These are phyloP conservation scores for Drechslera avenae DNA, from an alignment of 2,329 filamentous ascomycete genomes.

Conservation along the genomic window DNA sequence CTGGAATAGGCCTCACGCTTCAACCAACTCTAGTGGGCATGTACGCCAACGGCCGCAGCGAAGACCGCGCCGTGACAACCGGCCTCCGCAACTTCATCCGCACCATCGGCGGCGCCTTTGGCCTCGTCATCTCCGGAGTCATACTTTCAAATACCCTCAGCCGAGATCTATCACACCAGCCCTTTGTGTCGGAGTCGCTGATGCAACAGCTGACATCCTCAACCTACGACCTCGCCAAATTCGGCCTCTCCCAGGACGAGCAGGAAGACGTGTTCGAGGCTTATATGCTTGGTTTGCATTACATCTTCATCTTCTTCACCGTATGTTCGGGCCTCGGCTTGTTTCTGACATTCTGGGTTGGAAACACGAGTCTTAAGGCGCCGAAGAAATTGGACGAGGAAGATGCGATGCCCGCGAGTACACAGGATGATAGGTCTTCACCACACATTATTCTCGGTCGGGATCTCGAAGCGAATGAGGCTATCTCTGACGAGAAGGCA, in stretches of 20 bases:
- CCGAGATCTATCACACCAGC: constrained; percentile 7
- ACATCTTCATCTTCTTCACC: constrained; percentile 29
- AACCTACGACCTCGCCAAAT: constrained; percentile 22
- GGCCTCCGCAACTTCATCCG: constrained; percentile 67
- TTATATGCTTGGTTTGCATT: constrained; percentile 26
- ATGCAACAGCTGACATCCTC: constrained; percentile 27
- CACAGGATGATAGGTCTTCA: background rate
- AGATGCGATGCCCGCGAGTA: background rate
- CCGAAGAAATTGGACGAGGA: constrained; percentile 25
- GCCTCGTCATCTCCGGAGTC: constrained; percentile 56
- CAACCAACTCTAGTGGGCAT: constrained; percentile 62
- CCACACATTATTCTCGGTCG: background rate
- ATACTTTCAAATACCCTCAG: constrained; percentile 27
- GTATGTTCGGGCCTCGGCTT: constrained; percentile 23
- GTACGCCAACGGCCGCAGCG: constrained; percentile 57
- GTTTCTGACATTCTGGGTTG: constrained; percentile 26
- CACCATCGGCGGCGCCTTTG: constrained; percentile 63
- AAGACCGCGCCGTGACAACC: constrained; percentile 65
- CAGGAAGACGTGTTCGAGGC: constrained; percentile 15
- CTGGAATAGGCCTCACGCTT: constrained; percentile 56
- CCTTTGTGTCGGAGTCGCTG: constrained; percentile 17
- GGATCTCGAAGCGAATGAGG: background rate
- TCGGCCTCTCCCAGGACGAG: constrained; percentile 15
- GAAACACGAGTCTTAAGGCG: constrained; percentile 28
- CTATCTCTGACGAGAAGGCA: background rate